Base-by-base conservation (phyloP, 352 stramenopile species). In the Lagenidium sp. region DNA sequence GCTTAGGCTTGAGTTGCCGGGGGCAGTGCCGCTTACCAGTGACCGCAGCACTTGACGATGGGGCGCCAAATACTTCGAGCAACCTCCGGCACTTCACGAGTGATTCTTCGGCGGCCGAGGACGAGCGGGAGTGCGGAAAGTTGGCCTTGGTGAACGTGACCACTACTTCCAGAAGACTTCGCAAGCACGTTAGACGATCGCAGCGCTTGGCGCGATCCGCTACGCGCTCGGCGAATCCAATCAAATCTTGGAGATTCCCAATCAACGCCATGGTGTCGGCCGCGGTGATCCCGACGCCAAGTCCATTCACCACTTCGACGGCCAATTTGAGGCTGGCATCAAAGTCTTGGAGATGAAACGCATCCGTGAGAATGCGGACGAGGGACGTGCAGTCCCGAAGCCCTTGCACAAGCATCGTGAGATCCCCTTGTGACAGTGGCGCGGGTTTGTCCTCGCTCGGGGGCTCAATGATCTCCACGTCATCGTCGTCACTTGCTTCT, bases 171-270 rank as follows among this genome's bases (percentile, higher is more conserved):
- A 86, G 46, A 32, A 73, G 50, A 4, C 56, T 67, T 47, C 77
- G 57, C 2, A 86, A 57, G 34, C 65, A 79, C 41, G 70, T 38
- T 15, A 83, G 54, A 1, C 66, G 68, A 35, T 81, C 68, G 32
- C 51, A 51, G 22, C 68, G 68, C 24, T 71, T 72, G 1, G 44
- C 35, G 0, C 42, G 32, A 16, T 60, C 45, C 15, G 44, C 51
- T 4, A 86, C 54, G 22, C 69, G 67, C 23, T 66, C 53, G n/a
- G 63, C 59, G 7, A 61, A 61, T 32, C 79, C 63, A 1, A 79
- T 55, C 11, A 82, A 36, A 6, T 47, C 48, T 31, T 75, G 69
- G 8, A 86, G 41, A 23, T 49, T 65, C 13, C 45, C 50, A 1
- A 52, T 57, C 11, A 86, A 30, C 15, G n/a, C 30, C 25, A 54